Conservation (phyloP, 1,139 yeast genomes). For the Geotrichum australiense region DNA sequence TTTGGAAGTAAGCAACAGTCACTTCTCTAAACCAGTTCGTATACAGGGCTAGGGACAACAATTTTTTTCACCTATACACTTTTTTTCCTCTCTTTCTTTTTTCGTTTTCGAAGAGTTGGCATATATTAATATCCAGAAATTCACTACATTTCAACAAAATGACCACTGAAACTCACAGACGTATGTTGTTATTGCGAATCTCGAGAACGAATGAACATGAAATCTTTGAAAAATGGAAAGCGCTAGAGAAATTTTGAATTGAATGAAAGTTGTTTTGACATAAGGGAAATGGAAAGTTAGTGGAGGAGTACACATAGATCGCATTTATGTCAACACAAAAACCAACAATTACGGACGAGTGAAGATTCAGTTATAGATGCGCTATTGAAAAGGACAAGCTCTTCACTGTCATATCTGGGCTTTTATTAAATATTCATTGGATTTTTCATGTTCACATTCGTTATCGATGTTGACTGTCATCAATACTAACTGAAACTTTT, state of each 20-base stretch:
- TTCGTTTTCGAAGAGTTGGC: constrained; percentile 8
- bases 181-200: too few species aligned
- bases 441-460: neutral
- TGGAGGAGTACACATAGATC: too few species aligned
- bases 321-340: too few species aligned
- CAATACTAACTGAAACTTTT: constrained; percentile 19
- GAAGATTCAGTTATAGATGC: neutral
- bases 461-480: neutral
- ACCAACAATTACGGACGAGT: too few species aligned
- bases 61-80: neutral
- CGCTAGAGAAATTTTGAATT: neutral
- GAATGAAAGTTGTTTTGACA: neutral
- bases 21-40: neutral
- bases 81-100: constrained; percentile 2
- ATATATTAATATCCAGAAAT: constrained; percentile 2
- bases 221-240: neutral
- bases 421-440: neutral
- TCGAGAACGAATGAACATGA: neutral
- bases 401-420: too few species aligned
- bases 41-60: constrained; percentile 1
- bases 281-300: neutral
- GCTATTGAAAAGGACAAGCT: too few species aligned
- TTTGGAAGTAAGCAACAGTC: neutral
- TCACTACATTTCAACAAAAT: constrained; percentile 8
- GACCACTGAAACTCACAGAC: constrained; percentile 17